Evolutionary conservation across 2,329 filamentous ascomycete species (phyloP), one percentile per base, ranked within the genome.

Genomic region (Aspergillus neotritici): DNA sequence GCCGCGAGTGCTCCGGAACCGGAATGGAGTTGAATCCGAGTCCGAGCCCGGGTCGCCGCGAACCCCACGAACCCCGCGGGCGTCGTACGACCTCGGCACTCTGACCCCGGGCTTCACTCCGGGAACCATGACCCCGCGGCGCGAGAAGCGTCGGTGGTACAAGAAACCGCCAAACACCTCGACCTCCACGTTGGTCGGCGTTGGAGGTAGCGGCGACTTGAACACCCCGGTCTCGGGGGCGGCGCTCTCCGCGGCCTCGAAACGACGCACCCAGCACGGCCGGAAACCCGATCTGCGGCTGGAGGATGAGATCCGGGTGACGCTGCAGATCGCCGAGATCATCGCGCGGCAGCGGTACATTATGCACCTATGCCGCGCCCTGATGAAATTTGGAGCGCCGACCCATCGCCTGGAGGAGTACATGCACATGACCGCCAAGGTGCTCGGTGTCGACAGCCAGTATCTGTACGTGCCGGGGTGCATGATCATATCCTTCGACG

Each of bases 391-490:
- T 51, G 90, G 90, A 10, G 90, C 90, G 1, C 90, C 90, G 1
- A 94, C 89, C 0, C 90, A 96, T 69, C 83, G 90, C 9, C 72
- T 96, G 14, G 90, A 96, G 65, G 72, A 94, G 61, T 95, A 94
- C 64, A 83, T 96, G 79, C 83, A 78, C 50, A 94, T 91, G 86
- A 89, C 86, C 7, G 84, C 90, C 1, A 78, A 86, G n/a, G 86
- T 93, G 2, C 76, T 96, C 31, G 86, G 90, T 64, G 90, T 95
- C 12, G 86, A 94, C 52, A 85, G 84, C 5, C 88, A 94, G 57
- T 95, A 93, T 55, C 70, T 95, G 15, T 96, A 95, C 61, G 80
- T 95, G 25, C 89, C 90, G 0, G 87, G 87, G 0, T 94, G 87
- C 59, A 96, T 96, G 90, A 86, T 96, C 44, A 85, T 95, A 60